phyloP scores from a whole-genome alignment of 371 early-diverging fungal species.

The Lichtheimia ornata region DNA sequence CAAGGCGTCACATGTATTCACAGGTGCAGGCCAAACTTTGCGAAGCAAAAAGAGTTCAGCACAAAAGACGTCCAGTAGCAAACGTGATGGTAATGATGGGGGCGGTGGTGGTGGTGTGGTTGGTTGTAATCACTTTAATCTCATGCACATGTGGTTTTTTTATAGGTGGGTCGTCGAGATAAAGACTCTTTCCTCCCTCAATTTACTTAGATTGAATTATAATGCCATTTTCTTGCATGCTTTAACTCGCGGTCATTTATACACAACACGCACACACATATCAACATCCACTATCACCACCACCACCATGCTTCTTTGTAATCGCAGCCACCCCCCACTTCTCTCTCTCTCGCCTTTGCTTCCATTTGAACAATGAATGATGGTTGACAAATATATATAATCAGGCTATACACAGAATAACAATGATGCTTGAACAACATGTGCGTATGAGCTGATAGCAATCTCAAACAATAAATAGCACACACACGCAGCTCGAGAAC shows the following conservation, averaged over 20 bases:
- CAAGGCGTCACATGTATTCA: slow-evolving; percentile 19
- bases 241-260: not conserved
- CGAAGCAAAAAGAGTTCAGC: slow-evolving; percentile 29
- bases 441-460: no score
- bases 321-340: not conserved
- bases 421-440: no score
- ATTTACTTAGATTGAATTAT: not conserved
- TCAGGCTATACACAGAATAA: no score
- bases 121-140: not conserved
- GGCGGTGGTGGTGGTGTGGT: no score
- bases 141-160: not conserved
- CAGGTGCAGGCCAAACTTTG: slow-evolving; percentile 42
- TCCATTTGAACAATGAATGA: no score
- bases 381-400: no score
- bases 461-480: no score
- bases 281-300: no score
- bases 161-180: slow-evolving; percentile 12
- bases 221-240: not conserved
- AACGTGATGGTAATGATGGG: slow-evolving; percentile 9
- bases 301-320: not conserved
- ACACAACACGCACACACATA: not conserved
- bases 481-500: no score
- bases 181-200: not conserved
- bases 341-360: not conserved
- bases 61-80: not conserved